Percentiles rank a stretch among this genome's conserved stretches.
Conservation (phyloP, 768 basidiomycete species). For the Collybia sp. region DNA sequence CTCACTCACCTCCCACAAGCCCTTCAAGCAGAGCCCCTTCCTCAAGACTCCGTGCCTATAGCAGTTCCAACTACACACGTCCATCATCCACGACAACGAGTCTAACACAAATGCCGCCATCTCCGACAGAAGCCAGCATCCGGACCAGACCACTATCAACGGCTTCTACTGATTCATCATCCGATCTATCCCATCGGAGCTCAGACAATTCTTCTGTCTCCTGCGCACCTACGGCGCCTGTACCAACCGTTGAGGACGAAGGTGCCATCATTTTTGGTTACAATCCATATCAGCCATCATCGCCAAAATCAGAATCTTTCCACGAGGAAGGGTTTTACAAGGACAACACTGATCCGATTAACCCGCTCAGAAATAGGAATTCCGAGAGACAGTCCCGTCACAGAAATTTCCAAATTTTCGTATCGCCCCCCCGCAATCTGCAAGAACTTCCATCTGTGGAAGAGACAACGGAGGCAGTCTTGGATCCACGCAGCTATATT, state of each 20-base stretch:
- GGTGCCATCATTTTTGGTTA: constrained; percentile 36
- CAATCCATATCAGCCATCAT: constrained; percentile 27
- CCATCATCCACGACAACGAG: not conserved
- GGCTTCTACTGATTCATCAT: constrained; percentile 37
- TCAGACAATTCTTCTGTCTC: constrained; percentile 23
- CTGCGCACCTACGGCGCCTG: constrained; percentile 17
- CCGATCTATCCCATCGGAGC: constrained; percentile 32
- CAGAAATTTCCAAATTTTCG: constrained; percentile 18
- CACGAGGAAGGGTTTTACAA: too few species aligned
- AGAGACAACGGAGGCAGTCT: too few species aligned
- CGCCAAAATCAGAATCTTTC: too few species aligned
- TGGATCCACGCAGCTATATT: too few species aligned
- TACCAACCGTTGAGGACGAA: constrained; percentile 29
- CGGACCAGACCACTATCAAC: constrained; percentile 4
- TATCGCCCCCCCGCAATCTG: constrained; percentile 7
- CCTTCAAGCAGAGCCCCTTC: constrained; percentile 4
- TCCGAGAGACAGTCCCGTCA: constrained; percentile 9
- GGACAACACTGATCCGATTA: not conserved
- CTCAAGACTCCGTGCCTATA: constrained; percentile 11
- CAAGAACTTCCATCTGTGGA: too few species aligned
- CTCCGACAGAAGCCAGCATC: too few species aligned
- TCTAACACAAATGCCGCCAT: too few species aligned
- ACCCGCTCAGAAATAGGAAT: constrained; percentile 9
- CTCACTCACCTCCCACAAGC: constrained; percentile 12
- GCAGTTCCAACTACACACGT: not conserved